A percentile compares a stretch with the other conserved stretches of the same genome.
Evolutionary conservation across 345 rosid genomes (phyloP).

Genomic region (Populus tremula): DNA sequence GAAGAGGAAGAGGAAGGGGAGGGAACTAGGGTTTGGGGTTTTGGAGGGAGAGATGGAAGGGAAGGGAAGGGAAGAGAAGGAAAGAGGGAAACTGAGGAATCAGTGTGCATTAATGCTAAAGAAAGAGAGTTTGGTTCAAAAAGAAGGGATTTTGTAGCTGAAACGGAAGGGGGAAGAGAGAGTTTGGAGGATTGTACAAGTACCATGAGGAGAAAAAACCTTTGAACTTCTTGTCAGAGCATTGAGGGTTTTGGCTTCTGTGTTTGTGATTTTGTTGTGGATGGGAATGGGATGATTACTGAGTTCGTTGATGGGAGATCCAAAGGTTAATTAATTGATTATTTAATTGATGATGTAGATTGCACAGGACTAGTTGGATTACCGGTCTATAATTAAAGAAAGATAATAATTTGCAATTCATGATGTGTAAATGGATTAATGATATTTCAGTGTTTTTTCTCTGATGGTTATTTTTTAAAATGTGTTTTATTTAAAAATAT

Average conservation of each 20-base stretch:
- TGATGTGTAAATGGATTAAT: neutral
- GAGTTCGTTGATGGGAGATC: neutral
- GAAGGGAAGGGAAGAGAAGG: constrained; percentile 46
- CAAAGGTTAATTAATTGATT: neutral
- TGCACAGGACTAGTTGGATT: neutral
- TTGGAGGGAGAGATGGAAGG: constrained; percentile 41
- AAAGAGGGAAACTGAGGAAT: constrained; percentile 62
- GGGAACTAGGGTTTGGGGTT: constrained; percentile 26
- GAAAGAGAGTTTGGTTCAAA: constrained; percentile 66
- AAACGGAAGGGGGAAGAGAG: constrained; percentile 38
- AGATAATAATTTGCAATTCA: no score
- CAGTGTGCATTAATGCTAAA: constrained; percentile 62
- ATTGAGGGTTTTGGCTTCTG: neutral
- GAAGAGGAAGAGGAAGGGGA: constrained; percentile 36
- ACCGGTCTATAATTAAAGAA: neutral
- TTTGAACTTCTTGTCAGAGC: constrained; percentile 7
- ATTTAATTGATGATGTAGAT: neutral
- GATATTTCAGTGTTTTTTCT: no score
- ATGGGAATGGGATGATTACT: neutral
- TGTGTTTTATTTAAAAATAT: no score
- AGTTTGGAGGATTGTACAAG: constrained; percentile 52
- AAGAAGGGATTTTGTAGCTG: constrained; percentile 42
- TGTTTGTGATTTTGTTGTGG: neutral
- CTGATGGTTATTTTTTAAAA: no score
- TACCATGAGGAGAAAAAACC: constrained; percentile 28